phyloP scores from a whole-genome alignment of 2,329 filamentous ascomycete genomes.

The Sporothrix sp. region DNA sequence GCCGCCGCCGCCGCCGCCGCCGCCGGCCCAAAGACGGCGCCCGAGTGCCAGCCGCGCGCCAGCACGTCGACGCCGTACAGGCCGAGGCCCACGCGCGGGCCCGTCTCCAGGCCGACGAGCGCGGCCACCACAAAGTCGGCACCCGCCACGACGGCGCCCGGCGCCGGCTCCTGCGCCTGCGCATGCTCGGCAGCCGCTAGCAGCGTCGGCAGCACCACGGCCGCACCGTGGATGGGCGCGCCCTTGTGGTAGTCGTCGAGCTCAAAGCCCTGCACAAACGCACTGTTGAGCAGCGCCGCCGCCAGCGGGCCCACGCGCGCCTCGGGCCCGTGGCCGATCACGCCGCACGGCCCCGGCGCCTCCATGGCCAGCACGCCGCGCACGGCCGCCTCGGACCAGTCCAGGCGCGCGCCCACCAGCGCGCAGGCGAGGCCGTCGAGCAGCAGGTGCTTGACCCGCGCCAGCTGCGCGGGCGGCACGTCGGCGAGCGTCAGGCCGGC shows the following conservation, averaged over 20 bases:
- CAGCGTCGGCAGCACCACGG: conserved; percentile 30
- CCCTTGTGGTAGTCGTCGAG: conserved; percentile 34
- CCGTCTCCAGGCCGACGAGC: conserved; percentile 32
- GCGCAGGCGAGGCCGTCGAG: conserved; percentile 34
- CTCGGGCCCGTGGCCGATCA: background rate
- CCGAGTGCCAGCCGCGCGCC: conserved; percentile 31
- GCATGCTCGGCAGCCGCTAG: conserved; percentile 25
- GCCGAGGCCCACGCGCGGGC: conserved; percentile 28
- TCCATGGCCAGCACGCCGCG: conserved; percentile 26
- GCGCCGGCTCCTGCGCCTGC: background rate
- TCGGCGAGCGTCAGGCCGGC: conserved; percentile 18
- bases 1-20: conserved; percentile 25
- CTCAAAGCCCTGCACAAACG: conserved; percentile 35
- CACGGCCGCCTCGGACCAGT: conserved; percentile 31
- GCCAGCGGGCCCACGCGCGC: conserved; percentile 24
- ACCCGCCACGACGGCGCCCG: conserved; percentile 19
- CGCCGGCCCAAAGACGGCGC: conserved; percentile 30
- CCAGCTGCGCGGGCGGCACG: conserved; percentile 25
- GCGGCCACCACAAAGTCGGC: conserved; percentile 26
- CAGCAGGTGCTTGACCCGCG: conserved; percentile 32
- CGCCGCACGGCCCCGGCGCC: conserved; percentile 16
- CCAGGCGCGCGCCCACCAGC: conserved; percentile 30
- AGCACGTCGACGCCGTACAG: conserved; percentile 31
- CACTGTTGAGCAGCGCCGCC: conserved; percentile 32
- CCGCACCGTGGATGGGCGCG: conserved; percentile 31